Evolutionary conservation across 805 yeast species (phyloP), one percentile per base, ranked within the genome.

Genomic region (Suhomyces prunicola): DNA sequence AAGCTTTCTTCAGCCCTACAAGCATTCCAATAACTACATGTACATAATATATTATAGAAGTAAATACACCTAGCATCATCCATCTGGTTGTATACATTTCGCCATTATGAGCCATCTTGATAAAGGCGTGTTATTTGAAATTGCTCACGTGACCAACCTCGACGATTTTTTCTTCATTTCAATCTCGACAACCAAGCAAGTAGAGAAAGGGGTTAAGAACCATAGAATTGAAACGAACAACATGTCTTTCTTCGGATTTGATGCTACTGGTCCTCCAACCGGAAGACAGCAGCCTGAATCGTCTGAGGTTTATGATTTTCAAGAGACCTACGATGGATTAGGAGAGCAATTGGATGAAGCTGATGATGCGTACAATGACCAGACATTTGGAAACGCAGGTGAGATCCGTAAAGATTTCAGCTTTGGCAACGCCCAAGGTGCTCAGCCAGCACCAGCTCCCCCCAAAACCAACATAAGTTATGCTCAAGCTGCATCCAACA

Each of bases 1-100:
- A 94, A 94, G 68, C 72, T 94, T 31, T 83, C 85, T 39, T 86
- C 93, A 66, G 96, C 93, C 8, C 67, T 90, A 50, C 94, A 85
- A 61, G 85, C 88, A 6, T 90, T 90, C 29, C 49, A 51, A 45
- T 53, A 19, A 39, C 24, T 17, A 19, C 23, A 24, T 48, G 50
- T 51, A 50, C 22, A 48, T 46, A 42, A 17, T 40, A 33, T 17
- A 15, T 27, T 40, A 36, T 17, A 40, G 44, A 47, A 40, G 33
- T 44, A 6, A n/a, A 19, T n/a, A 10, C 15, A 41, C 17, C 46
- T 44, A 10, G 36, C 12, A 8, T 3, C 19, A 19, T 19, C 19
- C 19, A 19, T 19, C 19, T 19, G 19, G 19, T 3, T 19, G 19
- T 19, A 19, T 19, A 19, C 19, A 3, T 19, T 19, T 19, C 19